Evolutionary conservation across 495 filamentous ascomycete species (phyloP).

Genomic region (Recurvomyces mirabilis): DNA sequence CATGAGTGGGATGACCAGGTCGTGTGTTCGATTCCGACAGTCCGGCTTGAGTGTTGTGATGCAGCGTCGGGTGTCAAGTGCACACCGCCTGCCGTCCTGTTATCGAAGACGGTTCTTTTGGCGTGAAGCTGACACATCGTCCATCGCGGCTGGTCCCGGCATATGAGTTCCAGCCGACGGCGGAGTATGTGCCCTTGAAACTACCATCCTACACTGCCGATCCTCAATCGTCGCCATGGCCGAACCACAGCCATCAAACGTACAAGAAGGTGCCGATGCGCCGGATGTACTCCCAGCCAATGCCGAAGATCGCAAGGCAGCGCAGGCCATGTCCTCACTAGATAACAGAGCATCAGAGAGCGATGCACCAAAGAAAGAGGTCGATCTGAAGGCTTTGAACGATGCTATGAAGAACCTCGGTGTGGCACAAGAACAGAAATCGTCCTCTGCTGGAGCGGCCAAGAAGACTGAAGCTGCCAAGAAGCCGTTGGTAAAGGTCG

Average conservation of each 20-base stretch:
- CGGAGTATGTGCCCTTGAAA: too few species aligned
- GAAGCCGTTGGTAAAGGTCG: conserved; percentile 48
- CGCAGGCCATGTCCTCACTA: conserved; percentile 70
- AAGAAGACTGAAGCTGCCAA: conserved; percentile 38
- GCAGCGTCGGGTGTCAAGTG: too few species aligned
- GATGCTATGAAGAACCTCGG: conserved; percentile 63
- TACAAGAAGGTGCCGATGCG: conserved; percentile 44
- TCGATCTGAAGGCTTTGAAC: conserved; percentile 71
- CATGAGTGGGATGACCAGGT: too few species aligned
- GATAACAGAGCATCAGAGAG: conserved; percentile 52
- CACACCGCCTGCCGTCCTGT: too few species aligned
- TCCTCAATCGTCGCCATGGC: too few species aligned
- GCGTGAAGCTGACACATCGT: too few species aligned
- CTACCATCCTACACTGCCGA: conserved; percentile 35
- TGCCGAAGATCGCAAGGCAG: conserved; percentile 84
- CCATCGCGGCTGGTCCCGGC: too few species aligned
- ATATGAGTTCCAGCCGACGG: too few species aligned
- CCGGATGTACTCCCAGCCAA: conserved; percentile 52
- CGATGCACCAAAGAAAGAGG: conserved; percentile 38
- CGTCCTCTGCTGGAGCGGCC: conserved; percentile 20
- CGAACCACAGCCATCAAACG: conserved; percentile 42
- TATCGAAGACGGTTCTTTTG: too few species aligned
- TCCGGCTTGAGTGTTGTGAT: too few species aligned
- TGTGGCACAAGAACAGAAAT: conserved; percentile 21
- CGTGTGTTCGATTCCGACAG: too few species aligned